Conservation (phyloP, 1,139 yeast species). For the Scheffersomyces insectosa region DNA sequence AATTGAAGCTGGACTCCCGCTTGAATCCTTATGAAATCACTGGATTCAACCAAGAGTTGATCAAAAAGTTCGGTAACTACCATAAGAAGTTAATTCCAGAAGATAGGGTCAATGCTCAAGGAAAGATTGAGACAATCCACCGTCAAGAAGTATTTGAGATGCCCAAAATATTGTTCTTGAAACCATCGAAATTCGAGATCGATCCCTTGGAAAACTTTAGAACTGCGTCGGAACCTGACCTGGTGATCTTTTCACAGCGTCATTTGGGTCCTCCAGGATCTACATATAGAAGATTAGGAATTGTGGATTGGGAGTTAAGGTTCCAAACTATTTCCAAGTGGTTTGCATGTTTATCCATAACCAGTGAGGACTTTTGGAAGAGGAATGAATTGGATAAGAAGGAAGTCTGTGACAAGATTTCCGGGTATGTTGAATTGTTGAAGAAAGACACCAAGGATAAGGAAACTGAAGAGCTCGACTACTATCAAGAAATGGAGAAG, state of each 20-base stretch:
- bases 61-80: neutral
- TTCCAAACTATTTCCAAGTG: slow-evolving; percentile 37
- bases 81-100: slow-evolving; percentile 4
- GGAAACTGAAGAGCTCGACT: slow-evolving; percentile 8
- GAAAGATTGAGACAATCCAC: neutral
- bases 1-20: slow-evolving; percentile 26
- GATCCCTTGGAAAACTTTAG: slow-evolving; percentile 30
- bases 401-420: slow-evolving; percentile 25
- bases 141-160: slow-evolving; percentile 11
- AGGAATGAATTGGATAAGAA: slow-evolving; percentile 20
- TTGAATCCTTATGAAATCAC: slow-evolving; percentile 34
- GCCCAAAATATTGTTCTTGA: slow-evolving; percentile 37
- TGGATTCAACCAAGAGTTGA: slow-evolving; percentile 21
- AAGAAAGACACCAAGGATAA: slow-evolving; percentile 20
- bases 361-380: slow-evolving; percentile 24
- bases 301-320: slow-evolving; percentile 35
- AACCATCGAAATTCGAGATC: slow-evolving; percentile 44
- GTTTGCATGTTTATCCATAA: slow-evolving; percentile 36
- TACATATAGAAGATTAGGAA: slow-evolving; percentile 12
- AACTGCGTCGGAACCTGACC: slow-evolving; percentile 6
- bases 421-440: slow-evolving; percentile 29
- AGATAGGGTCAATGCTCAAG: slow-evolving; percentile 5
- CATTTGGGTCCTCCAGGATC: neutral
- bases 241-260: neutral
- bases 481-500: neutral